Percentiles rank a stretch among this genome's conserved stretches.
Evolutionary conservation across 1,139 yeast genomes (phyloP).

Genomic region (Magnusiomyces fungicola): DNA sequence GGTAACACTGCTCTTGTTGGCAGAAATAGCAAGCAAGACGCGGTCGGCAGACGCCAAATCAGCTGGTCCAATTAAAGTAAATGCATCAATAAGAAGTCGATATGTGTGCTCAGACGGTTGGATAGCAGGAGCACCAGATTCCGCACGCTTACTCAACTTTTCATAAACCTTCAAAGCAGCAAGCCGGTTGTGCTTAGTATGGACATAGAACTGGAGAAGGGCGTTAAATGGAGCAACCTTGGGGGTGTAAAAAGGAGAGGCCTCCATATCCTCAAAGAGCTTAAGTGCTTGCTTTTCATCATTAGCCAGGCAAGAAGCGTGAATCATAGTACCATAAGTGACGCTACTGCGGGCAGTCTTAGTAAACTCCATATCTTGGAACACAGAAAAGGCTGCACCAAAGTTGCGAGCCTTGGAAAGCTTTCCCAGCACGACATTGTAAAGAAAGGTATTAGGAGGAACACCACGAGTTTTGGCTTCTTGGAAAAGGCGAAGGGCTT

Average conservation of each 20-base stretch:
- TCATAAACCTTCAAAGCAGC: slow-evolving; percentile 31
- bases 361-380: slow-evolving; percentile 31
- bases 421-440: slow-evolving; percentile 34
- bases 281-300: slow-evolving; percentile 31
- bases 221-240: slow-evolving; percentile 37
- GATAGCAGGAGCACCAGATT: slow-evolving; percentile 18
- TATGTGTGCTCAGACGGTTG: slow-evolving; percentile 36
- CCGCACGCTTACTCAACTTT: slow-evolving; percentile 22
- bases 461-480: slow-evolving; percentile 33
- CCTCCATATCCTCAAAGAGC: slow-evolving; percentile 34
- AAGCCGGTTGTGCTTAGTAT: slow-evolving; percentile 29
- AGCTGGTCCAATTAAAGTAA: slow-evolving; percentile 30
- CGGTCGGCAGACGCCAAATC: slow-evolving; percentile 34
- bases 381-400: slow-evolving; percentile 29
- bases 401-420: slow-evolving; percentile 32
- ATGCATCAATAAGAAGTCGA: slow-evolving; percentile 36
- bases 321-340: slow-evolving; percentile 38
- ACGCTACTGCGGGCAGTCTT: slow-evolving; percentile 28
- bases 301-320: slow-evolving; percentile 35
- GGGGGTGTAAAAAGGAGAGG: slow-evolving; percentile 27
- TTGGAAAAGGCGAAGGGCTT: slow-evolving; percentile 30
- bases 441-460: slow-evolving; percentile 31
- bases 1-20: slow-evolving; percentile 24
- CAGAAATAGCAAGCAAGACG: slow-evolving; percentile 30
- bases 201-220: slow-evolving; percentile 36